Evolutionary conservation across 306 rosid genomes (phyloP), one percentile per base, ranked within the genome.

Genomic region (Dryas drummondii): DNA sequence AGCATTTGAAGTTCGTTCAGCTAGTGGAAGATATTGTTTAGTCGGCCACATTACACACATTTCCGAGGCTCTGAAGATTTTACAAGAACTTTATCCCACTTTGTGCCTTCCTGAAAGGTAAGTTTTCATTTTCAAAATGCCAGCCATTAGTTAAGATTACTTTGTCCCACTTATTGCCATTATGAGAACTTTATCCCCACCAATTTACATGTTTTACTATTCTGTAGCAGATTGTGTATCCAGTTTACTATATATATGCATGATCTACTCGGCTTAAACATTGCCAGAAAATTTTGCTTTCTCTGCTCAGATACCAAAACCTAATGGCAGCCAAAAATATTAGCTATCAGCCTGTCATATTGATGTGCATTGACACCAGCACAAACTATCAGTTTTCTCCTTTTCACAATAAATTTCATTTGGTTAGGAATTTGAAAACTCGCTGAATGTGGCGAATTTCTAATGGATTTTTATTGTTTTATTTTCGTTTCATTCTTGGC

Each of bases 11-110:
- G 48, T 4, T 45, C 48, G 6, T 45, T 75, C 78, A 19, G 78
- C 78, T 12, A 75, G 44, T 65, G 78, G 78, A 52, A 75, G 78
- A 52, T 54, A 64, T 52, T 64, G 78, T 44, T 16, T 75, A 64
- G 63, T 52, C 64, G 62, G 44, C 6, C 17, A 53, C 4, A 27
- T 40, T 45, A 40, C n/a, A 13, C 53, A 56, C 9, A n/a, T 48
- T 57, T 17, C 53, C 16, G 40, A 72, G 4, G 7, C 50, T 11
- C 3, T 72, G 42, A 8, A 57, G n/a, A 55, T 72, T 72, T 42
- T 72, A 16, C 54, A 19, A 14, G 16, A 44, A 44, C 41, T 56
- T 5, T 72, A 42, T 26, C 76, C 76, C 22, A 22, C 22, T 22
- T 22, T 22, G 22, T 22, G 22, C 22, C 22, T 22, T 22, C 22